phyloP scores from a whole-genome alignment of 208 protist genomes.

The Herpetomonas tarakana region DNA sequence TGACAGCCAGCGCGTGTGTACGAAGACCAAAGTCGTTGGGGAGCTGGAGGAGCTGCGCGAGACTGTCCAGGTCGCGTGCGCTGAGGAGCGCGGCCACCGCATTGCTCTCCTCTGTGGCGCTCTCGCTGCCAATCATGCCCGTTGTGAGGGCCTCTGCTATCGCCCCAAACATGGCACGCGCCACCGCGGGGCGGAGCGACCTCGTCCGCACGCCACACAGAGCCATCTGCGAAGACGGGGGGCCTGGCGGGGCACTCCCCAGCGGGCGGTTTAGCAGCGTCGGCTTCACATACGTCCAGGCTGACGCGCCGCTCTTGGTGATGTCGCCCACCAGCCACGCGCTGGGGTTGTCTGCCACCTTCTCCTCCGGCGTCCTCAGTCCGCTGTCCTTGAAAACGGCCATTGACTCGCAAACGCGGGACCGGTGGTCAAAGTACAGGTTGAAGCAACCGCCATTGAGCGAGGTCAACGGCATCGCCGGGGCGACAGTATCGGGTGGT shows the following conservation, averaged over 20 bases:
- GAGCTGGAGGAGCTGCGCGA: conserved; percentile 31
- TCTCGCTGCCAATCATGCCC: neutral
- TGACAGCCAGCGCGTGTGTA: conserved; percentile 47
- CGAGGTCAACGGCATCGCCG: conserved; percentile 58
- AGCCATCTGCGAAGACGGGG: neutral
- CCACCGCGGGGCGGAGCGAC: conserved; percentile 28
- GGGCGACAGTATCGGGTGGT: no score
- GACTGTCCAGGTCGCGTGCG: conserved; percentile 44
- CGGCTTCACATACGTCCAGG: no score
- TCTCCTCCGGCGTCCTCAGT: conserved; percentile 66
- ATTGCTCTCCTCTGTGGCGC: conserved; percentile 8
- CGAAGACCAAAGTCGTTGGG: conserved; percentile 22
- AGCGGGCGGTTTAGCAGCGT: no score
- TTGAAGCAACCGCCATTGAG: conserved; percentile 44
- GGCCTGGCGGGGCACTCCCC: no score
- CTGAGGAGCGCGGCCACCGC: conserved; percentile 49
- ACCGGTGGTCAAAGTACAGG: conserved; percentile 64
- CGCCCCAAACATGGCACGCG: conserved; percentile 9
- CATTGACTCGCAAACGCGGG: conserved; percentile 71
- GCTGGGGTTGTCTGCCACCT: conserved; percentile 84
- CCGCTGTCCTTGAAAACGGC: conserved; percentile 69
- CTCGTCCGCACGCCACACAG: conserved; percentile 17
- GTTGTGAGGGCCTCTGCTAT: neutral
- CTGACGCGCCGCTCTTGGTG: no score
- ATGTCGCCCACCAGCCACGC: no score